Percentiles rank a stretch among this genome's conserved stretches.
Evolutionary conservation across 2,329 filamentous ascomycete genomes (phyloP).

Genomic region (Xylaria arbuscula): DNA sequence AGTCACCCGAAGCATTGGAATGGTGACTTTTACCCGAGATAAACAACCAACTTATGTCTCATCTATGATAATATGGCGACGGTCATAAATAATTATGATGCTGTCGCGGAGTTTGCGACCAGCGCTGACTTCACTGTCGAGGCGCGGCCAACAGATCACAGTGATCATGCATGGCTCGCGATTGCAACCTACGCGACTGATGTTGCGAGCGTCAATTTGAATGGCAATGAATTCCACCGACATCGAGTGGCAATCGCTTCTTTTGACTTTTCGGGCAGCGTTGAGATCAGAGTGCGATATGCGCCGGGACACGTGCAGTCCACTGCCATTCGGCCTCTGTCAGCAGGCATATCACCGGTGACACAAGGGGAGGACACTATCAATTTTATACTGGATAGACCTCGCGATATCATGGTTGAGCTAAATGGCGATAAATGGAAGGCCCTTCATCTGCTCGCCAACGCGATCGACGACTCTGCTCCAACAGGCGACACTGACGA

Average conservation of each 20-base stretch:
- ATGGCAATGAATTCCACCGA: slow-evolving; percentile 1
- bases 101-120: too few relatives aligned
- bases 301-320: background rate
- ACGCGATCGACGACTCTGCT: slow-evolving; percentile 34
- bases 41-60: too few relatives aligned
- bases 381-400: background rate
- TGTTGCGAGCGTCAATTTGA: slow-evolving; percentile 6
- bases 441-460: slow-evolving; percentile 44
- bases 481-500: slow-evolving; percentile 35
- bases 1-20: too few relatives aligned
- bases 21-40: too few relatives aligned
- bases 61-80: too few relatives aligned
- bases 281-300: slow-evolving; percentile 5
- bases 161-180: background rate
- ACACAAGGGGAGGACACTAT: background rate
- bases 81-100: too few relatives aligned
- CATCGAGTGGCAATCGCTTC: slow-evolving; percentile 5
- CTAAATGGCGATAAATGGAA: slow-evolving; percentile 47
- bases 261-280: slow-evolving; percentile 4
- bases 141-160: background rate
- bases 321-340: slow-evolving; percentile 2
- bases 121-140: slow-evolving; percentile 4
- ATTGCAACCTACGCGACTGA: slow-evolving; percentile 1
- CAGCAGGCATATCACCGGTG: background rate
- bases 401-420: slow-evolving; percentile 40